Evolutionary conservation across 2,329 filamentous ascomycete genomes (phyloP).

Genomic region (Hymenoscyphus infarciens): DNA sequence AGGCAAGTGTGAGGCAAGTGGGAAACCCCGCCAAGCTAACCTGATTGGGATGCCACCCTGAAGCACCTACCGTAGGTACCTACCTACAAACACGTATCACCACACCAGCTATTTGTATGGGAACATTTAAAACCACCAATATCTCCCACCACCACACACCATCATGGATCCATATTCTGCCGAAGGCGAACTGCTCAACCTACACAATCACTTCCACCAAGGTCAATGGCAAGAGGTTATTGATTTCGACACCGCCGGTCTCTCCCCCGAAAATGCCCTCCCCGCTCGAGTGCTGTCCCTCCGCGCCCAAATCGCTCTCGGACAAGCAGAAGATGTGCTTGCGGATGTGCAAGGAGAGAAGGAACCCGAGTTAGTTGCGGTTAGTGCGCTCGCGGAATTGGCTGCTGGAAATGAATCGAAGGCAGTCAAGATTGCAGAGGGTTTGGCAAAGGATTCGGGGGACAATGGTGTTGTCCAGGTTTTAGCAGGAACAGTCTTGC

Average conservation of each 20-base stretch:
- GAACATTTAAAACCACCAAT: constrained; percentile 17
- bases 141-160: constrained; percentile 5
- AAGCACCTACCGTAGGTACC: too few relatives aligned
- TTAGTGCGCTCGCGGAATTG: constrained; percentile 71
- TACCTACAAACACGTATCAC: constrained; percentile 9
- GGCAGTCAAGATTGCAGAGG: constrained; percentile 61
- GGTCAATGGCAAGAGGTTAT: constrained; percentile 84
- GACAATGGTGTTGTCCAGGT: constrained; percentile 82
- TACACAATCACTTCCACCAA: constrained; percentile 68
- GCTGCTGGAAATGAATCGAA: constrained; percentile 55
- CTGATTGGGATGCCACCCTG: background rate
- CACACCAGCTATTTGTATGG: constrained; percentile 6
- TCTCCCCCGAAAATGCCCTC: constrained; percentile 74
- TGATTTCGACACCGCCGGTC: constrained; percentile 76
- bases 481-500: constrained; percentile 75
- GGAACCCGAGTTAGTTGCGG: constrained; percentile 71
- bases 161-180: constrained; percentile 67
- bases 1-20: too few relatives aligned
- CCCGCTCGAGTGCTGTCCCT: constrained; percentile 75
- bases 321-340: constrained; percentile 70
- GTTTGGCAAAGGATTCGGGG: constrained; percentile 60
- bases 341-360: constrained; percentile 62
- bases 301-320: constrained; percentile 78
- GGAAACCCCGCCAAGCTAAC: background rate
- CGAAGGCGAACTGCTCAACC: constrained; percentile 68